Evolutionary conservation across 2,329 filamentous ascomycete species (phyloP).

Genomic region (Colletotrichum salicis): DNA sequence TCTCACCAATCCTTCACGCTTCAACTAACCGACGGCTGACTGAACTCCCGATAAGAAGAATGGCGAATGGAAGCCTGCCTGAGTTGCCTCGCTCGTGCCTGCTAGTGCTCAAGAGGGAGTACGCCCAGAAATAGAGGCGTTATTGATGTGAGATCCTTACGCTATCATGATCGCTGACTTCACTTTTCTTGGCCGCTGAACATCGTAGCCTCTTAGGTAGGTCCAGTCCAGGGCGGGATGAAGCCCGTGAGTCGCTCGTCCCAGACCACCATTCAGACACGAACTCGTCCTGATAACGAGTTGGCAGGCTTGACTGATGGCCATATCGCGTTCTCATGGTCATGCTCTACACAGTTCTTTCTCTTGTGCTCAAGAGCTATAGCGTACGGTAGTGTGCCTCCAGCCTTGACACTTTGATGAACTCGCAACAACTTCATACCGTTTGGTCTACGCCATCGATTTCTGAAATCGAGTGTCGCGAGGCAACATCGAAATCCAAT

Average conservation of each 20-base stretch:
- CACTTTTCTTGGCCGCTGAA: background rate
- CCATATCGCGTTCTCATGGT: no score
- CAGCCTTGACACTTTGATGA: background rate
- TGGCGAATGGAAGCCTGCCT: background rate
- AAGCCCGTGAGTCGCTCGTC: background rate
- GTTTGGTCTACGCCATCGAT: background rate
- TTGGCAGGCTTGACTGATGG: no score
- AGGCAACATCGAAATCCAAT: background rate
- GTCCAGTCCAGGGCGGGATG: background rate
- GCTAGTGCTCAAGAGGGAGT: no score
- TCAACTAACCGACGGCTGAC: background rate
- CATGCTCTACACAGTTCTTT: background rate
- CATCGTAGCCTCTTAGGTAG: background rate
- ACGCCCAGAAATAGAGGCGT: no score
- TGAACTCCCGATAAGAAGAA: background rate
- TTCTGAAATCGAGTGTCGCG: background rate
- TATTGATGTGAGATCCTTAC: background rate
- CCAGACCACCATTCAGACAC: no score
- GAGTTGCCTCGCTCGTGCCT: no score
- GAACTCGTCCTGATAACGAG: background rate
- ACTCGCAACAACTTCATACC: background rate
- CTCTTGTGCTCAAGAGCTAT: background rate
- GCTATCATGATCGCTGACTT: background rate
- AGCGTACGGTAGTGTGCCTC: background rate
- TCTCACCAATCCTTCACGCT: background rate